Percentiles rank a stretch among this genome's conserved stretches.
Evolutionary conservation across 208 protist species (phyloP).

Genomic region (Trypanosoma vivax): DNA sequence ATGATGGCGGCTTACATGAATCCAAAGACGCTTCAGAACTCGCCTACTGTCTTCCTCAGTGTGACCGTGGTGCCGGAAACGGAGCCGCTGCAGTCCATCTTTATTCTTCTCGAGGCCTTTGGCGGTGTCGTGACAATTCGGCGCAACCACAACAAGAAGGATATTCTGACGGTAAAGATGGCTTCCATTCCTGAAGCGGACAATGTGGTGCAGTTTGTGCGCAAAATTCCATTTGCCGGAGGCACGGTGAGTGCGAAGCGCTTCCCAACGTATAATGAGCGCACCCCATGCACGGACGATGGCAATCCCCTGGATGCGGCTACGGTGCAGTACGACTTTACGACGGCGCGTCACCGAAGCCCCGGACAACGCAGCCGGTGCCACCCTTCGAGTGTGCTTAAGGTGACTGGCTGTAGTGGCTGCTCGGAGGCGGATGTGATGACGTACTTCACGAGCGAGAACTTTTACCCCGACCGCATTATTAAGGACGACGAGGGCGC

Average conservation of each 20-base stretch:
- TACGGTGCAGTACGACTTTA: conserved; percentile 85
- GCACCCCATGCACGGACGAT: conserved; percentile 80
- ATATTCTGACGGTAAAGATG: conserved; percentile 86
- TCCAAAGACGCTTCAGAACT: conserved; percentile 27
- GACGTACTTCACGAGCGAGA: conserved; percentile 75
- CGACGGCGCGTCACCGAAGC: conserved; percentile 79
- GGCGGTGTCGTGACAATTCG: conserved; percentile 81
- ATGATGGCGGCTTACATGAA: conserved; percentile 18
- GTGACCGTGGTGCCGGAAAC: conserved; percentile 65
- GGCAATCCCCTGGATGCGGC: conserved; percentile 64
- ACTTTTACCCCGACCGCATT: conserved; percentile 62
- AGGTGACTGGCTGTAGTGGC: conserved; percentile 69
- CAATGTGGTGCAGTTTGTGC: conserved; percentile 56
- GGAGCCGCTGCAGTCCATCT: conserved; percentile 79
- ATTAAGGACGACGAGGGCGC: conserved; percentile 68
- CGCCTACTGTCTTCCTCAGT: conserved; percentile 68
- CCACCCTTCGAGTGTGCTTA: conserved; percentile 55
- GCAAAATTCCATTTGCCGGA: conserved; percentile 70
- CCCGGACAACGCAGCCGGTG: conserved; percentile 76
- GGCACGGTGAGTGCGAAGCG: conserved; percentile 78
- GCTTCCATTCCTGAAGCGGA: conserved; percentile 72
- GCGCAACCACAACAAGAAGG: conserved; percentile 83
- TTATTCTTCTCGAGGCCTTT: conserved; percentile 78
- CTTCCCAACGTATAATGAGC: conserved; percentile 83
- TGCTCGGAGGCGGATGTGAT: conserved; percentile 78